A percentile compares a stretch with the other conserved stretches of the same genome.
phyloP scores from a whole-genome alignment of 495 filamentous ascomycete species.

The Penicillium robsamsonii region DNA sequence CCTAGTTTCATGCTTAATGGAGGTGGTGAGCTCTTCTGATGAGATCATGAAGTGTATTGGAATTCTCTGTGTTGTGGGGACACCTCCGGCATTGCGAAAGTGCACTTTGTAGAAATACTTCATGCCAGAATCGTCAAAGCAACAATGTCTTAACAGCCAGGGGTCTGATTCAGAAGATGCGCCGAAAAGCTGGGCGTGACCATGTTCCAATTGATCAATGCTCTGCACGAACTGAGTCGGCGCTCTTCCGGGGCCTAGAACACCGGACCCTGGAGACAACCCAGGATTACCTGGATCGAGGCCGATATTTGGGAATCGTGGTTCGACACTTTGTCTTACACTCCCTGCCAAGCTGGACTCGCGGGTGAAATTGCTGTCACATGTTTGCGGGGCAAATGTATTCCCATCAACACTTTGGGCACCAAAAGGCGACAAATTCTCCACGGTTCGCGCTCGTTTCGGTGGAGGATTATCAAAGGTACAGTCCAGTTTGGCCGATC shows the following conservation, averaged over 20 bases:
- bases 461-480: conserved; percentile 34
- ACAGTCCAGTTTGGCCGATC: conserved; percentile 26
- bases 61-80: conserved; percentile 33
- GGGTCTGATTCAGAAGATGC: conserved; percentile 40
- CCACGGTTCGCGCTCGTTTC: conserved; percentile 22
- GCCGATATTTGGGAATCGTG: conserved; percentile 17
- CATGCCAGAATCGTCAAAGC: conserved; percentile 37
- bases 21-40: conserved; percentile 24
- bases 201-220: conserved; percentile 34
- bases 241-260: conserved; percentile 16
- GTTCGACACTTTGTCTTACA: conserved; percentile 8
- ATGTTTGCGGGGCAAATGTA: conserved; percentile 5
- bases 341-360: conserved; percentile 10
- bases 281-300: conserved; percentile 14
- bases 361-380: conserved; percentile 2
- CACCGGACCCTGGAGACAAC: conserved; percentile 20
- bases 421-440: conserved; percentile 9
- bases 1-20: conserved; percentile 26
- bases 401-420: conserved; percentile 11
- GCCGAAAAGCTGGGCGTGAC: conserved; percentile 35
- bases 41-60: conserved; percentile 39
- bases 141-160: conserved; percentile 38
- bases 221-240: conserved; percentile 33
- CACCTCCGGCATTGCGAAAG: conserved; percentile 39
- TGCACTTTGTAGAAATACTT: conserved; percentile 36